Percentiles rank a stretch among this genome's conserved stretches.
These are phyloP conservation scores for Globisporangium ultimum DNA, from an alignment of 352 stramenopile species.

Conservation along the genomic window DNA sequence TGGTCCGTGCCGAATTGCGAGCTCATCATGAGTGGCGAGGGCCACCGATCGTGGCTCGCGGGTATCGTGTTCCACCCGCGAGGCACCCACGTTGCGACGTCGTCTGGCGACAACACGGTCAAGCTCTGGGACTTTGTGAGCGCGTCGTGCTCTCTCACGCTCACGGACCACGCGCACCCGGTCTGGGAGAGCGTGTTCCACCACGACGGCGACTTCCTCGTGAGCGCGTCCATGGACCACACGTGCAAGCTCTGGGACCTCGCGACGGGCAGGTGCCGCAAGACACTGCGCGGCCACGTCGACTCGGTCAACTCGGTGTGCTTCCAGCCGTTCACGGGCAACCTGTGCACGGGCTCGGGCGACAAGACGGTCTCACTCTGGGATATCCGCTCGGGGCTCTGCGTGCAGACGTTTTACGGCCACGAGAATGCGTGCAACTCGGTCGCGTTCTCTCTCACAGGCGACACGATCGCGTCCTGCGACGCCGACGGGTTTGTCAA, in stretches of 20 bases:
- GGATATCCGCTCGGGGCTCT: constrained; percentile 91
- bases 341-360: constrained; percentile 90
- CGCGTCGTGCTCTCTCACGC: constrained; percentile 85
- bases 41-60: constrained; percentile 90
- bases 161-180: constrained; percentile 91
- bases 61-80: constrained; percentile 90
- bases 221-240: constrained; percentile 92
- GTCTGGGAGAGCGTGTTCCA: constrained; percentile 94
- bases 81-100: constrained; percentile 90
- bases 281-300: constrained; percentile 93
- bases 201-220: constrained; percentile 92
- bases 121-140: constrained; percentile 95
- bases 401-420: constrained; percentile 94
- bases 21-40: constrained; percentile 94
- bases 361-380: constrained; percentile 96
- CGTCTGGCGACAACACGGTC: constrained; percentile 90
- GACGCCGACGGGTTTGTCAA: constrained; percentile 94
- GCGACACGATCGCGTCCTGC: constrained; percentile 90
- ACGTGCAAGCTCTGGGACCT: constrained; percentile 94
- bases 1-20: constrained; percentile 92
- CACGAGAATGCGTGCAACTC: constrained; percentile 94
- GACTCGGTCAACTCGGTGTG: constrained; percentile 92
- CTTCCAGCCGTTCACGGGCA: constrained; percentile 93
- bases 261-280: constrained; percentile 82
- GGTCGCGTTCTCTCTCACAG: constrained; percentile 80